Conservation (phyloP, 2,329 filamentous ascomycete species). For the Talaromyces sp. region DNA sequence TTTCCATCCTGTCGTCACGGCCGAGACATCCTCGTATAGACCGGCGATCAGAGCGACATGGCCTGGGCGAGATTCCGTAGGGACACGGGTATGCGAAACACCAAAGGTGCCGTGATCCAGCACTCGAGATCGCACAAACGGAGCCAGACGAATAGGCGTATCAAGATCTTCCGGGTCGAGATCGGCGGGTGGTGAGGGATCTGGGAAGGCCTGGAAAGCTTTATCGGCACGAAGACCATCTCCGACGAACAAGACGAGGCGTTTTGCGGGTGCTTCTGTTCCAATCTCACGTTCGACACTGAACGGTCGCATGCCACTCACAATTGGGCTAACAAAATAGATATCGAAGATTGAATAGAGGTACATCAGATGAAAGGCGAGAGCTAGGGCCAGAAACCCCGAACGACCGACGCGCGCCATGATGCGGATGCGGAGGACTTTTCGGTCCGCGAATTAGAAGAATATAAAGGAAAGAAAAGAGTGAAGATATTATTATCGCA, state of each 20-base stretch:
- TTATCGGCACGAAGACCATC: slow-evolving; percentile 97
- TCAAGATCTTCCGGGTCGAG: slow-evolving; percentile 29
- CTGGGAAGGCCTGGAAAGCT: slow-evolving; percentile 88
- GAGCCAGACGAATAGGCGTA: slow-evolving; percentile 73
- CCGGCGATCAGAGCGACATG: slow-evolving; percentile 97
- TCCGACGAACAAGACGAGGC: slow-evolving; percentile 92
- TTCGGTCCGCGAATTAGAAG: neutral
- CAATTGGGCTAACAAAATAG: slow-evolving; percentile 97
- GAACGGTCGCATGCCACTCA: slow-evolving; percentile 88
- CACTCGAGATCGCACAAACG: slow-evolving; percentile 85
- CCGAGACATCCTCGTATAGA: slow-evolving; percentile 95
- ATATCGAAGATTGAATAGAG: slow-evolving; percentile 97
- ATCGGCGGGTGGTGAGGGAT: slow-evolving; percentile 64
- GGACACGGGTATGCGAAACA: slow-evolving; percentile 93
- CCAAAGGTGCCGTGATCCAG: slow-evolving; percentile 92
- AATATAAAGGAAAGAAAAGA: neutral
- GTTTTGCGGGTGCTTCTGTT: slow-evolving; percentile 74
- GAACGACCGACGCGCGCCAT: slow-evolving; percentile 64
- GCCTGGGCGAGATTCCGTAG: slow-evolving; percentile 91
- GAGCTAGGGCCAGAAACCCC: slow-evolving; percentile 81
- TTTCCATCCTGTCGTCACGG: slow-evolving; percentile 97
- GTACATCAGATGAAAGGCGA: slow-evolving; percentile 91
- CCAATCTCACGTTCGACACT: slow-evolving; percentile 61
- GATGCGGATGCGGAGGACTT: slow-evolving; percentile 10
- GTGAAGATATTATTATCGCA: neutral